Conservation (phyloP, 352 stramenopile species). For the Phytophthora syringae region DNA sequence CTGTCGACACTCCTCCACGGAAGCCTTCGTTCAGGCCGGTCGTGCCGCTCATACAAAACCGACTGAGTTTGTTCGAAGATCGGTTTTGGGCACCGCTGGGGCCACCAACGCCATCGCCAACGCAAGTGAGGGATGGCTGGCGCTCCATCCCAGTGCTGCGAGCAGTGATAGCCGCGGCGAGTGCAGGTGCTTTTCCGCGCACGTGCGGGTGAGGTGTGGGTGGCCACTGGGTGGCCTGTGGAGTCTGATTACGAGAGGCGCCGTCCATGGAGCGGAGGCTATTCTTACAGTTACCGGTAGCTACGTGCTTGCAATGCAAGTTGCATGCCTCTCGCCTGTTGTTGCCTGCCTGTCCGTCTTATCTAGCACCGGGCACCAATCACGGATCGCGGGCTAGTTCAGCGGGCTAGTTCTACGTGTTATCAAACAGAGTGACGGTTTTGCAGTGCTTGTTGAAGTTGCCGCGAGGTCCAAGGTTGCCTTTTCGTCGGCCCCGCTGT, state of each 20-base stretch:
- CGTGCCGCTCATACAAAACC: slow-evolving; percentile 16
- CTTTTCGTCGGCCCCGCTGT: background rate
- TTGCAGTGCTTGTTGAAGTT: slow-evolving; percentile 26
- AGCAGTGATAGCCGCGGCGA: slow-evolving; percentile 14
- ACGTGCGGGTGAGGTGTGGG: slow-evolving; percentile 19
- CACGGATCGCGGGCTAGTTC: background rate
- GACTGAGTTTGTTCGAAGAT: slow-evolving; percentile 41
- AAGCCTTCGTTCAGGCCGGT: slow-evolving; percentile 13
- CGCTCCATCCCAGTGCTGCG: slow-evolving; percentile 21
- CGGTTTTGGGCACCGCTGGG: background rate
- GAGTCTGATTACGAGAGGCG: slow-evolving; percentile 30
- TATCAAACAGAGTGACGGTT: slow-evolving; percentile 13
- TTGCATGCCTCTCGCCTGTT: too few relatives aligned
- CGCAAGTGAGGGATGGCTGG: slow-evolving; percentile 13
- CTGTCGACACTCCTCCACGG: slow-evolving; percentile 8
- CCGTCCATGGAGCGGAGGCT: background rate
- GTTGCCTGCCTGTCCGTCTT: slow-evolving; percentile 25
- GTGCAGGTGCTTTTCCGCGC: slow-evolving; percentile 13
- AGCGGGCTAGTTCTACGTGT: slow-evolving; percentile 8
- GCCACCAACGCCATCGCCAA: slow-evolving; percentile 5
- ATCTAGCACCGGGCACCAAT: slow-evolving; percentile 8
- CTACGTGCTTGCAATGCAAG: too few relatives aligned
- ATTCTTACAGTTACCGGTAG: slow-evolving; percentile 11
- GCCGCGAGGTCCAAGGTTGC: too few relatives aligned
- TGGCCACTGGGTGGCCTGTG: too few relatives aligned